Base-by-base conservation (phyloP, 176 grass and related monocot species). In the Oryza meyeriana region DNA sequence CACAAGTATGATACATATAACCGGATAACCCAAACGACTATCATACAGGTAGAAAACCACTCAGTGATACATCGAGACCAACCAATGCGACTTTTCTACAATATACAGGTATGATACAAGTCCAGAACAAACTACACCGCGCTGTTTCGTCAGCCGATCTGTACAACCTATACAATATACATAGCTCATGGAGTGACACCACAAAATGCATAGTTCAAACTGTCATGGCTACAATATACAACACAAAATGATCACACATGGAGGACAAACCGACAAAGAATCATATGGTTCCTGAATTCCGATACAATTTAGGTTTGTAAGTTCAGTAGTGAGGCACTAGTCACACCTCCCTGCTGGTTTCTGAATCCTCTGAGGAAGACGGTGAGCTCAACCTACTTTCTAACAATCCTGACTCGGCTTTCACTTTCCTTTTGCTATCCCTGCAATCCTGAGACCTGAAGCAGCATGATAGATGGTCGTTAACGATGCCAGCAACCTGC, bases 401-500 rank as follows among this genome's bases (percentile, higher is more conserved):
- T 57, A 58, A 48, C 57, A n/a, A 22, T 40, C 31, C 42, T 83
- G 22, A 36, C 74, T 10, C 62, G 38, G 10, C 12, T 25, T 18
- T 25, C n/a, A 58, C 2, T 22, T 58, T 58, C 55, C 6, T 10
- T 58, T 24, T 10, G 55, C 22, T 59, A 59, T 59, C 55, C 9
- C 55, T 79, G 80, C 86, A 81, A 71, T 17, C 76, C 27, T 83
- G 77, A 62, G 78, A 91, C 17, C 86, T 91, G 62, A 91, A 94
- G 83, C 92, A 94, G 64, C 72, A 87, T 0, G 25, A 74, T 2
- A 91, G 55, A 65, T 94, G 92, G 84, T 85, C 92, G 69, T 91
- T 85, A 24, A 91, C 72, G 1, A 94, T 94, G 0, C 89, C 89
- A 3, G 80, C 6, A 22, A 77, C 86, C 75, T 94, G 92, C 92